phyloP scores from a whole-genome alignment of 2,329 filamentous ascomycete species.

The Hysterium pulicare region DNA sequence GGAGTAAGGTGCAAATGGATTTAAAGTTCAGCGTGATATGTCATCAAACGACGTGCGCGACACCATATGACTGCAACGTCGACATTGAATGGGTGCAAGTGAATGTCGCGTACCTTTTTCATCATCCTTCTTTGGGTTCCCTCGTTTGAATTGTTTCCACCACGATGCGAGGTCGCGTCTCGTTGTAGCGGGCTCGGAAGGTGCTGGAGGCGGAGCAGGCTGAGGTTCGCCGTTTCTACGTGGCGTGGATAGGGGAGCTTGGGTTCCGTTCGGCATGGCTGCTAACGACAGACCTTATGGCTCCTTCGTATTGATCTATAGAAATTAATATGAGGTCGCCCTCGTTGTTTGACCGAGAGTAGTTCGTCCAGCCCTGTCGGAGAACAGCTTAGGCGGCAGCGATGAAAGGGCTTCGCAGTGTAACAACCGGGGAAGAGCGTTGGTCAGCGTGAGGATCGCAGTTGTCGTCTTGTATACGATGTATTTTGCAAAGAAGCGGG shows the following conservation, averaged over 20 bases:
- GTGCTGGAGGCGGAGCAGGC: slow-evolving; percentile 46
- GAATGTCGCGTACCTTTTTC: slow-evolving; percentile 52
- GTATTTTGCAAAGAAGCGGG: not conserved
- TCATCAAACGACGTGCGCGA: too few species aligned
- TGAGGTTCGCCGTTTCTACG: slow-evolving; percentile 43
- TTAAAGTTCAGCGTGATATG: too few species aligned
- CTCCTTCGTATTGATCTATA: slow-evolving; percentile 18
- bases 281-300: slow-evolving; percentile 21
- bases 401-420: not conserved
- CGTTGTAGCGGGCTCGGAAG: slow-evolving; percentile 67
- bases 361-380: slow-evolving; percentile 1
- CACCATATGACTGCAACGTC: too few species aligned
- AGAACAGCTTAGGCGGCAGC: slow-evolving; percentile 5
- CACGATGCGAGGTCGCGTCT: slow-evolving; percentile 89
- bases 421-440: slow-evolving; percentile 2
- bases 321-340: slow-evolving; percentile 7
- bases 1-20: slow-evolving; percentile 12
- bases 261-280: slow-evolving; percentile 39
- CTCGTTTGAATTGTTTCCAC: slow-evolving; percentile 87
- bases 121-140: slow-evolving; percentile 60
- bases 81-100: not conserved
- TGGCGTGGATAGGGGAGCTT: slow-evolving; percentile 37
- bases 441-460: not conserved
- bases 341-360: not conserved
- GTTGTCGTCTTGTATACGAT: not conserved